Base-by-base conservation (phyloP, 179 eudicot species). In the Silene coronaria region DNA sequence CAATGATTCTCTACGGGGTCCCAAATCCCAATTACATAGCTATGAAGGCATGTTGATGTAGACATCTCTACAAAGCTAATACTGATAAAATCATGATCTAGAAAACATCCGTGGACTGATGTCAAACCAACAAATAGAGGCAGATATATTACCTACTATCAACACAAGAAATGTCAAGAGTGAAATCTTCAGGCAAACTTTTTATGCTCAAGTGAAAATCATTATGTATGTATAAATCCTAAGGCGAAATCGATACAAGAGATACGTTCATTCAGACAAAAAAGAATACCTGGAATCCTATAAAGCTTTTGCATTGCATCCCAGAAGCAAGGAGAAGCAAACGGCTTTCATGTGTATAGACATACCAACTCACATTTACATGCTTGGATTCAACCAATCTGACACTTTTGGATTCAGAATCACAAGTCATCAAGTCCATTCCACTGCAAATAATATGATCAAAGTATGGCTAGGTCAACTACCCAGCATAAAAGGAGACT, bases 261-360 rank as follows among this genome's bases (percentile, higher is more conserved):
- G 83, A 93, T 72, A 97, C 10, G 22, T 63, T 27, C 67, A 12
- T 14, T 13, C 28, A 27, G 8, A 42, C 6, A 16, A 72, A 45
- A 81, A 21, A 42, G 57, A 65, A 58, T 83, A 96, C 99, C 98
- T 96, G 99, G 85, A 85, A 93, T 71, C 99, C 99, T 13, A 83
- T 85, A 65, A 93, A 88, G 82, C 87, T 93, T 82, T 93, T 96
- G 96, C 97, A 87, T 79, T 92, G 97, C 92, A 88, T 80, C 81
- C 99, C 99, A n/a, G 97, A 89, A 79, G 99, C 97, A 80, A 96
- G 97, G 75, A 96, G 97, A 82, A 93, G 86, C 85, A 96, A 78
- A 77, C 99, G 96, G 81, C 98, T 93, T 86, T 96, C 99, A 91
- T 96, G 99, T 42, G 99, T 89, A 79, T 96, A 96, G 36, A 79